A percentile compares a stretch with the other conserved stretches of the same genome.
phyloP scores from a whole-genome alignment of 2,329 filamentous ascomycete genomes.

The Sclerotinia nivalis region DNA sequence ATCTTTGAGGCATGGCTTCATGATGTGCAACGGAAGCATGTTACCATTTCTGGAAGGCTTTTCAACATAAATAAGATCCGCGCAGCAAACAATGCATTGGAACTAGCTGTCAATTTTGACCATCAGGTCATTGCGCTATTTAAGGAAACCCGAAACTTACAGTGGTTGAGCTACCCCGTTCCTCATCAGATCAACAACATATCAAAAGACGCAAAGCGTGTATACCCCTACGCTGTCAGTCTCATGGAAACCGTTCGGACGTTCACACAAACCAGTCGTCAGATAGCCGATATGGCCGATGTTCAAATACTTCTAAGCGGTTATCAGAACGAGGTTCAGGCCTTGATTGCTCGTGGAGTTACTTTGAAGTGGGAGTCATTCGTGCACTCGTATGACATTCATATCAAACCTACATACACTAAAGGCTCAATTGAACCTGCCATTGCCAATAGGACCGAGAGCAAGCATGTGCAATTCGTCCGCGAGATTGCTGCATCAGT shows the following conservation, averaged over 20 bases:
- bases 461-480: slow-evolving; percentile 95
- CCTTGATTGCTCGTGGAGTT: slow-evolving; percentile 80
- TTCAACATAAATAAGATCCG: slow-evolving; percentile 88
- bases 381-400: slow-evolving; percentile 92
- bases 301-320: slow-evolving; percentile 86
- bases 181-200: slow-evolving; percentile 94
- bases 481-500: slow-evolving; percentile 88
- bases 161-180: slow-evolving; percentile 92
- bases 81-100: slow-evolving; percentile 84
- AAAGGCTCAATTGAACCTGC: slow-evolving; percentile 61
- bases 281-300: slow-evolving; percentile 82
- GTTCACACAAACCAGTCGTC: slow-evolving; percentile 81
- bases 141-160: slow-evolving; percentile 95
- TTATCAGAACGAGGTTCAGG: slow-evolving; percentile 87
- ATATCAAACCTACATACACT: slow-evolving; percentile 64
- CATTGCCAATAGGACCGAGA: slow-evolving; percentile 66
- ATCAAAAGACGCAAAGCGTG: slow-evolving; percentile 97
- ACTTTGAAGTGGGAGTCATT: slow-evolving; percentile 97
- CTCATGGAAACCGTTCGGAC: slow-evolving; percentile 99
- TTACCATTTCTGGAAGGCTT: slow-evolving; percentile 87
- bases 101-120: slow-evolving; percentile 94
- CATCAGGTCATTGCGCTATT: slow-evolving; percentile 95
- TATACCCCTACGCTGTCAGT: slow-evolving; percentile 96
- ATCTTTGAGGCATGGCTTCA: slow-evolving; percentile 96
- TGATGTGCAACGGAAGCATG: slow-evolving; percentile 83